phyloP scores from a whole-genome alignment of 2,329 filamentous ascomycete genomes.

The Aspergillus brasiliensis region DNA sequence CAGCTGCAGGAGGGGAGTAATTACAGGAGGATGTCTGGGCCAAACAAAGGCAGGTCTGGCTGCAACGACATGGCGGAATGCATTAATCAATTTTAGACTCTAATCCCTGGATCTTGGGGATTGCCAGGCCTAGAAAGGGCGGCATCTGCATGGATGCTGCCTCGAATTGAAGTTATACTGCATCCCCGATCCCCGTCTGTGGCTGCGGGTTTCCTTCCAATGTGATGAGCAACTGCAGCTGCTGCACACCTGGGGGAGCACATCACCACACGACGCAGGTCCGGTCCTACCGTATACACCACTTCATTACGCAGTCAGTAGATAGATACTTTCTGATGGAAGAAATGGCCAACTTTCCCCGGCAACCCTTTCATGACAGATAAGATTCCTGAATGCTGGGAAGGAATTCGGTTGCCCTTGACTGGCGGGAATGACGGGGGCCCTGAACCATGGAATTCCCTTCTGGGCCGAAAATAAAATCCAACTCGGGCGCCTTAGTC shows the following conservation, averaged over 20 bases:
- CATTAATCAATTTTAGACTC: background rate
- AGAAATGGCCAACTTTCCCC: background rate
- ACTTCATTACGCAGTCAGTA: no score
- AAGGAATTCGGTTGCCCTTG: constrained; percentile 6
- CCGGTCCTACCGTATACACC: no score
- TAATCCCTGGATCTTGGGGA: background rate
- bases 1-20: background rate
- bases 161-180: constrained; percentile 8
- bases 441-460: background rate
- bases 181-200: background rate
- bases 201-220: background rate
- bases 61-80: background rate
- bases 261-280: background rate
- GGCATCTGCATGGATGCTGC: constrained; percentile 3
- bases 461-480: background rate
- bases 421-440: constrained; percentile 1
- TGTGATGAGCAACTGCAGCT: constrained; percentile 3
- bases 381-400: constrained; percentile 4
- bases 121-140: background rate
- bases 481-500: background rate
- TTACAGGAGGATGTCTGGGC: background rate
- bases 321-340: background rate
- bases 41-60: constrained; percentile 2
- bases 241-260: background rate
- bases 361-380: background rate